A percentile compares a stretch with the other conserved stretches of the same genome.
Evolutionary conservation across 257 asterid genomes (phyloP).

Genomic region (Marsdenia floribunda): DNA sequence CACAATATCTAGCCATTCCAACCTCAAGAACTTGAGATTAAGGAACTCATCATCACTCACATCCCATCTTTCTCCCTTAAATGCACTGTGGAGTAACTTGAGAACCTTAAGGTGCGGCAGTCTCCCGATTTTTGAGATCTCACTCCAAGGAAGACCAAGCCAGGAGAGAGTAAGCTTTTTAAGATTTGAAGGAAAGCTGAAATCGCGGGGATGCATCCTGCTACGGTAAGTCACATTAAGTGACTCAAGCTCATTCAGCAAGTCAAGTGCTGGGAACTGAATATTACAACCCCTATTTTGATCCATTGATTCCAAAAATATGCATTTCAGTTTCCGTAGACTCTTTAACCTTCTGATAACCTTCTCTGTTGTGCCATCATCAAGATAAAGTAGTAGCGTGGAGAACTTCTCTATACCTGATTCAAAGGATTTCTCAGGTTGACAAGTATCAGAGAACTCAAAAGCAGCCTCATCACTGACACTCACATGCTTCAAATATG

Average conservation of each 20-base stretch:
- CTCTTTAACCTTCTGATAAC: not conserved
- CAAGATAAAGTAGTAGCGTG: not conserved
- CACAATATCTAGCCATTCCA: not conserved
- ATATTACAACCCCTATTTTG: not conserved
- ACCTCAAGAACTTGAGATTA: not conserved
- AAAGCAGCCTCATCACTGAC: not conserved
- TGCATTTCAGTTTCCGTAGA: not conserved
- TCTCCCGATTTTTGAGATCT: constrained; percentile 1
- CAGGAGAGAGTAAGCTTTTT: not conserved
- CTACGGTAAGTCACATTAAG: not conserved
- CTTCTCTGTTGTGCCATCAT: not conserved
- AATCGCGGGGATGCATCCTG: not conserved
- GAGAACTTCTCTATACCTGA: not conserved
- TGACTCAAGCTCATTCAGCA: not conserved
- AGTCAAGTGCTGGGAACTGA: not conserved
- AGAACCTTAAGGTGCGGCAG: constrained; percentile 7
- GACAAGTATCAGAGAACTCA: not conserved
- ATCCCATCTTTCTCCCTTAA: constrained; percentile 1
- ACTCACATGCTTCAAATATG: not conserved
- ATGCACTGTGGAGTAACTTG: not conserved
- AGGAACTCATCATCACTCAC: not conserved
- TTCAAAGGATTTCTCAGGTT: not conserved
- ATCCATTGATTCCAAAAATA: not conserved
- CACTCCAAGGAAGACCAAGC: not conserved
- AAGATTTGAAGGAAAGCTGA: not conserved